These are phyloP conservation scores for Cryptococcus hybrid DNA, from an alignment of 1,284 basidiomycete species.

Conservation along the genomic window DNA sequence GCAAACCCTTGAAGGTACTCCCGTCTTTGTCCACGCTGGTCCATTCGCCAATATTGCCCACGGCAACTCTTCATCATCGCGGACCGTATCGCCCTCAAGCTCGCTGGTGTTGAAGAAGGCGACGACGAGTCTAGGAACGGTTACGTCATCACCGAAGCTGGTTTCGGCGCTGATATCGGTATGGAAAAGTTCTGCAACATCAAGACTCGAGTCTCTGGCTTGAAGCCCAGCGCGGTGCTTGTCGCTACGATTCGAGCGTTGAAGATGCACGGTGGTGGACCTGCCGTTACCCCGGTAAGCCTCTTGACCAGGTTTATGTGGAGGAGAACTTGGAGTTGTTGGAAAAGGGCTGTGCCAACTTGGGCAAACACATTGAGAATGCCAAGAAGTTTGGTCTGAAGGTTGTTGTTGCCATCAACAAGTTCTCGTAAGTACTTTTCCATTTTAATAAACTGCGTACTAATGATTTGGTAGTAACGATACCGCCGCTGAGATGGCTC, in stretches of 20 bases:
- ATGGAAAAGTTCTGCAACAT: constrained; percentile 99
- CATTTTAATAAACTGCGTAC: neutral
- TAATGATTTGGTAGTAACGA: constrained; percentile 63
- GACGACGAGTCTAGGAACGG: constrained; percentile 77
- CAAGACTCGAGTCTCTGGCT: constrained; percentile 92
- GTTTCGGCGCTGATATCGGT: constrained; percentile 98
- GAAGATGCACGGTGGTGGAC: constrained; percentile 99
- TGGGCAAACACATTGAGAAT: constrained; percentile 93
- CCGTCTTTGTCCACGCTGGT: constrained; percentile 95
- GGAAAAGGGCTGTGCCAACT: constrained; percentile 88
- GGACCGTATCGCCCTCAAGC: constrained; percentile 92
- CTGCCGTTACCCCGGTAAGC: constrained; percentile 94
- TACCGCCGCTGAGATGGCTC: constrained; percentile 82
- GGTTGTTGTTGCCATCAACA: constrained; percentile 94
- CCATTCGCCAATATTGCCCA: constrained; percentile 99
- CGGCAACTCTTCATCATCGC: constrained; percentile 97
- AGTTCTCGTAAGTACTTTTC: constrained; percentile 70
- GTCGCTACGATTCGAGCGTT: constrained; percentile 96
- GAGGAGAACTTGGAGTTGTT: constrained; percentile 91
- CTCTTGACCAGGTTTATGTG: constrained; percentile 89
- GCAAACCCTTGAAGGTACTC: constrained; percentile 98
- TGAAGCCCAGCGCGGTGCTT: constrained; percentile 92
- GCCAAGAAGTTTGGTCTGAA: constrained; percentile 95
- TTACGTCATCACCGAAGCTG: constrained; percentile 97
- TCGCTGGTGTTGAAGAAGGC: constrained; percentile 93